phyloP scores from a whole-genome alignment of 305 asterid genomes.

The Fraxinus floribunda region DNA sequence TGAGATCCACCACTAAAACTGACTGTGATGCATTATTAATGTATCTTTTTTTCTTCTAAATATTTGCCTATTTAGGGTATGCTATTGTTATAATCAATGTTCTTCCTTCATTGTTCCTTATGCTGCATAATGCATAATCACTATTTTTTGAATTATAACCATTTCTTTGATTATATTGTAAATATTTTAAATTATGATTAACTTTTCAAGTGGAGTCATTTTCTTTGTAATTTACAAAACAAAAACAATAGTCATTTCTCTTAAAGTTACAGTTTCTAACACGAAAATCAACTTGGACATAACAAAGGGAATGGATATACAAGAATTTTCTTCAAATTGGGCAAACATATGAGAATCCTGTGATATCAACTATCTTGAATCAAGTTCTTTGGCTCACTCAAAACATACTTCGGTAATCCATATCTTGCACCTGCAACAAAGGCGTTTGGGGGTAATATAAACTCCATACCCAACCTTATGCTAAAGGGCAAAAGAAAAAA shows the following conservation, averaged over 20 bases:
- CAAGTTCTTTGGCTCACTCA: conserved; percentile 86
- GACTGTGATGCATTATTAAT: too few species aligned
- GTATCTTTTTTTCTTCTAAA: background rate
- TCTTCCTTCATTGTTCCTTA: background rate
- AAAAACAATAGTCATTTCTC: background rate
- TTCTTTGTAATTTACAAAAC: background rate
- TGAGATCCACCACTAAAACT: background rate
- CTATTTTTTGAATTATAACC: too few species aligned
- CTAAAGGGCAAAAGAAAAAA: background rate
- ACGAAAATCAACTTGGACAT: background rate
- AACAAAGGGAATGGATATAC: conserved; percentile 14
- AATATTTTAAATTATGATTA: background rate
- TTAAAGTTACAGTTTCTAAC: background rate
- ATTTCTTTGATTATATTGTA: background rate
- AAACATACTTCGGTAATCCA: conserved; percentile 74
- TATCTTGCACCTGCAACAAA: conserved; percentile 68
- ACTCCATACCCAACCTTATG: background rate
- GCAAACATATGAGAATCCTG: background rate
- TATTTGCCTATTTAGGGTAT: background rate
- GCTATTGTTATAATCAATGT: background rate
- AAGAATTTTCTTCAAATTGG: background rate
- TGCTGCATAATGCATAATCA: background rate
- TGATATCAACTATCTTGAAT: conserved; percentile 48
- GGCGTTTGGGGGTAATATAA: background rate
- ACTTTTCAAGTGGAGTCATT: background rate